A percentile compares a stretch with the other conserved stretches of the same genome.
Conservation (phyloP, 2,329 filamentous ascomycete genomes). For the Didymella exigua region DNA sequence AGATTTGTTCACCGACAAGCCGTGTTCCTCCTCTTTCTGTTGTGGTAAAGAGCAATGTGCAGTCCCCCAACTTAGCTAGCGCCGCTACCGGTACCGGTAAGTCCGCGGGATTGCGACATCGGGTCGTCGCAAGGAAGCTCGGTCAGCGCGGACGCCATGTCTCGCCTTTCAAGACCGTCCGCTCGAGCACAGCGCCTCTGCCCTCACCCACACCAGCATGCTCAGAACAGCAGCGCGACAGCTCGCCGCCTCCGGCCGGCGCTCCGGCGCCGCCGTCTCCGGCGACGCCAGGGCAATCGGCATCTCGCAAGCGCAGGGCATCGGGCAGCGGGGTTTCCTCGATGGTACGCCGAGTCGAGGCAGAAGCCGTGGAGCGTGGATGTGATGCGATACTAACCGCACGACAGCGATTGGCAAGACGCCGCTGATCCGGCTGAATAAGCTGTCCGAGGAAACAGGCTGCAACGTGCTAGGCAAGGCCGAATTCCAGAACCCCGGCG, state of each 20-base stretch:
- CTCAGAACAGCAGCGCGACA: conserved; percentile 71
- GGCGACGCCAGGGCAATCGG: conserved; percentile 64
- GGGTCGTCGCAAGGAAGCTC: conserved; percentile 12
- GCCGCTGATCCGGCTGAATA: conserved; percentile 87
- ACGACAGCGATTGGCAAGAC: conserved; percentile 90
- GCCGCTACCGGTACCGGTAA: neutral
- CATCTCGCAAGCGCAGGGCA: conserved; percentile 79
- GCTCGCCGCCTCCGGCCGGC: conserved; percentile 68
- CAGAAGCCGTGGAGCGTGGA: too few species aligned
- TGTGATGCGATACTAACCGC: conserved; percentile 17
- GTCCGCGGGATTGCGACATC: conserved; percentile 15
- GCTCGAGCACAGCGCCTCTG: neutral
- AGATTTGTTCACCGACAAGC: too few species aligned
- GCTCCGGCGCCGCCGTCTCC: conserved; percentile 56
- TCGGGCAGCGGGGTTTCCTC: conserved; percentile 74
- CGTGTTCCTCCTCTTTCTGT: too few species aligned
- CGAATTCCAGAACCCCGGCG: conserved; percentile 98
- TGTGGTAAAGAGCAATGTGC: too few species aligned
- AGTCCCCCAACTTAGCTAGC: too few species aligned
- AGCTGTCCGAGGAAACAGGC: conserved; percentile 85
- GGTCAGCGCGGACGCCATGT: conserved; percentile 2
- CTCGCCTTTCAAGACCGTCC: conserved; percentile 5
- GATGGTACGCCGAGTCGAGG: too few species aligned
- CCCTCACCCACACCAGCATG: conserved; percentile 56
- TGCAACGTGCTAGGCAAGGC: conserved; percentile 96